Conservation (phyloP, 805 yeast species). For the Jamesozyma lodderae region DNA sequence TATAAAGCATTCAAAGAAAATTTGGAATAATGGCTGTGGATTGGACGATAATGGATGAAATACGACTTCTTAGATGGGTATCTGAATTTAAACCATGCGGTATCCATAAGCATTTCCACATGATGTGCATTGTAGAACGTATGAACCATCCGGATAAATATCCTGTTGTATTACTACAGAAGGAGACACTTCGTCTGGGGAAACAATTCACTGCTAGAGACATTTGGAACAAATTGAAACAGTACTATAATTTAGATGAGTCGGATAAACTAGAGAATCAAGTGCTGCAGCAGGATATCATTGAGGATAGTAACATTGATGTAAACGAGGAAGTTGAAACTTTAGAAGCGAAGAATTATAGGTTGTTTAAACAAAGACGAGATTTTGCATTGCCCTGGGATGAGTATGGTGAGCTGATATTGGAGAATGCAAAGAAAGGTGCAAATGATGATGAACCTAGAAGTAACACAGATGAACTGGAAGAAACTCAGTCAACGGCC, state of each 20-base stretch:
- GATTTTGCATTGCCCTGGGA: conserved; percentile 38
- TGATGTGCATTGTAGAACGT: conserved; percentile 30
- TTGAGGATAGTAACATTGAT: background rate
- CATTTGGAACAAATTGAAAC: conserved; percentile 47
- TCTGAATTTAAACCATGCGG: conserved; percentile 69
- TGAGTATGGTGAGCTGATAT: conserved; percentile 36
- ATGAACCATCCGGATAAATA: conserved; percentile 34
- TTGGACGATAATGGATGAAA: conserved; percentile 60
- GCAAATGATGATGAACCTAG: conserved; percentile 2
- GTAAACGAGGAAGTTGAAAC: conserved; percentile 3
- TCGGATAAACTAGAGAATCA: conserved; percentile 47
- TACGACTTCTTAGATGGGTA: conserved; percentile 48
- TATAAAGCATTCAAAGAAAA: too few relatives aligned
- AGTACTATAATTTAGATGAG: conserved; percentile 47
- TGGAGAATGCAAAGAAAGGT: conserved; percentile 28
- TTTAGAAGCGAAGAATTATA: conserved; percentile 1
- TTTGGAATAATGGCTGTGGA: conserved; percentile 17
- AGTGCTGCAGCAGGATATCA: background rate
- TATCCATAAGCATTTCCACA: conserved; percentile 34
- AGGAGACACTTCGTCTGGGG: conserved; percentile 14
- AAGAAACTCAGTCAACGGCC: conserved; percentile 1
- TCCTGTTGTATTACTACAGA: conserved; percentile 30
- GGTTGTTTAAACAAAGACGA: conserved; percentile 5
- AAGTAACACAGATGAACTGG: background rate
- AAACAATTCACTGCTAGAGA: conserved; percentile 38